phyloP scores from a whole-genome alignment of 768 basidiomycete species.

The Hypholoma fasciculare region DNA sequence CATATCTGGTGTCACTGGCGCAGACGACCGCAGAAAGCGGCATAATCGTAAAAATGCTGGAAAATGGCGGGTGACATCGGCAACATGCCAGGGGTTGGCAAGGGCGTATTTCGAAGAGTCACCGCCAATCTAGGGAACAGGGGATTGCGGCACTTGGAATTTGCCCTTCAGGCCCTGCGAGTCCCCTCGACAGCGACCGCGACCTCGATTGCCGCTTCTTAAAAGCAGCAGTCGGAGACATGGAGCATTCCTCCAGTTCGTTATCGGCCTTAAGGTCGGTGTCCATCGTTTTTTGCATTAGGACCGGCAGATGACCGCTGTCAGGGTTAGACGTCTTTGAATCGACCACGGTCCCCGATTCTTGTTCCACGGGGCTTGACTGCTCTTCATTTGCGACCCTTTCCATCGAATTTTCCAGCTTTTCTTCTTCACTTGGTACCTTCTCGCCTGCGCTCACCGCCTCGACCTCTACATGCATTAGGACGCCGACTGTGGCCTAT shows the following conservation, averaged over 20 bases:
- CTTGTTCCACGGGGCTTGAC: not conserved
- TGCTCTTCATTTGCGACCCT: slow-evolving; percentile 1
- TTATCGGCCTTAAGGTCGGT: slow-evolving; percentile 36
- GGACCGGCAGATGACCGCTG: slow-evolving; percentile 15
- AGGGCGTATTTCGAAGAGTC: slow-evolving; percentile 63
- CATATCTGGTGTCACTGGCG: slow-evolving; percentile 53
- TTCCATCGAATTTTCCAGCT: slow-evolving; percentile 13
- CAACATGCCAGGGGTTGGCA: slow-evolving; percentile 32
- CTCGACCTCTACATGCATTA: slow-evolving; percentile 78
- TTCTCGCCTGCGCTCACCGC: slow-evolving; percentile 83
- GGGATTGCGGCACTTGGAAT: slow-evolving; percentile 48
- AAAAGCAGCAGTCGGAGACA: slow-evolving; percentile 47
- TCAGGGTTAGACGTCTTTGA: slow-evolving; percentile 18
- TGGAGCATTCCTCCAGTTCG: slow-evolving; percentile 38
- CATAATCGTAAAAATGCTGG: slow-evolving; percentile 36
- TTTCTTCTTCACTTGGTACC: slow-evolving; percentile 22
- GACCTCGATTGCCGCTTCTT: slow-evolving; percentile 73
- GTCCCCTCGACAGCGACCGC: slow-evolving; percentile 73
- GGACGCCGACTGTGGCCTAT: no score
- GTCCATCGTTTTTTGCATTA: slow-evolving; percentile 20
- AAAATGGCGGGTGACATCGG: slow-evolving; percentile 46
- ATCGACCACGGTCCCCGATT: slow-evolving; percentile 7
- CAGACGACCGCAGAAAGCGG: slow-evolving; percentile 50
- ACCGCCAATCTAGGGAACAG: slow-evolving; percentile 44
- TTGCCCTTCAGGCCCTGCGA: slow-evolving; percentile 76